These are phyloP conservation scores for Acacia concinna DNA, from an alignment of 331 rosid genomes.

Conservation along the genomic window DNA sequence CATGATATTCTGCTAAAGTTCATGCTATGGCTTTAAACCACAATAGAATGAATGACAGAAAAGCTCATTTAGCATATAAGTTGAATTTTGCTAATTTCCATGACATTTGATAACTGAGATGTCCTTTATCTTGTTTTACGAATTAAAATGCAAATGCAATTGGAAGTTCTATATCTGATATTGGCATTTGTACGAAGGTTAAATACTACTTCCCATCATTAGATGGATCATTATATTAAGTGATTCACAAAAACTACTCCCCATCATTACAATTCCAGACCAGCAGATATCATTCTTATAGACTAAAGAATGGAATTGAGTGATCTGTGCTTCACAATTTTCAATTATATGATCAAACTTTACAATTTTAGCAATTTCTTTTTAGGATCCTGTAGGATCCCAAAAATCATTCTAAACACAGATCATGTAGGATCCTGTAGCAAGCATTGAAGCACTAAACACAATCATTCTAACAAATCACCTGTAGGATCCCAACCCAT, in stretches of 20 bases:
- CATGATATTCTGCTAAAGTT: conserved; percentile 18
- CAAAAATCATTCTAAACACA: too few relatives aligned
- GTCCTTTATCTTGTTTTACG: neutral
- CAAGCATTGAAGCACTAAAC: conserved; percentile 11
- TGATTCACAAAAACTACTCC: neutral
- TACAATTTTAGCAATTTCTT: neutral
- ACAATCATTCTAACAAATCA: conserved; percentile 11
- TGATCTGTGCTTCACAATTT: neutral
- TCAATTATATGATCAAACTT: neutral
- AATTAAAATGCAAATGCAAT: conserved; percentile 22
- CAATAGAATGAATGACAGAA: conserved; percentile 18
- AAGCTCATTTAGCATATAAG: conserved; percentile 11
- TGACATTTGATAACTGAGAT: neutral
- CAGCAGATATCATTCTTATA: neutral
- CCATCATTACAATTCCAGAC: neutral
- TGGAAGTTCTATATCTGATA: conserved; percentile 19
- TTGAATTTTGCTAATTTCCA: neutral
- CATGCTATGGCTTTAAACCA: conserved; percentile 24
- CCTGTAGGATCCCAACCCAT: conserved; percentile 23
- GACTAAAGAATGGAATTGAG: neutral
- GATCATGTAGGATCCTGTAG: too few relatives aligned
- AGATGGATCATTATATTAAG: neutral
- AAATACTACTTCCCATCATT: neutral
- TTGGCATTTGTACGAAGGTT: conserved; percentile 1
- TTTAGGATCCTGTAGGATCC: too few relatives aligned